Evolutionary conservation across 2,329 filamentous ascomycete species (phyloP).

Genomic region (Clarireedia paspali): DNA sequence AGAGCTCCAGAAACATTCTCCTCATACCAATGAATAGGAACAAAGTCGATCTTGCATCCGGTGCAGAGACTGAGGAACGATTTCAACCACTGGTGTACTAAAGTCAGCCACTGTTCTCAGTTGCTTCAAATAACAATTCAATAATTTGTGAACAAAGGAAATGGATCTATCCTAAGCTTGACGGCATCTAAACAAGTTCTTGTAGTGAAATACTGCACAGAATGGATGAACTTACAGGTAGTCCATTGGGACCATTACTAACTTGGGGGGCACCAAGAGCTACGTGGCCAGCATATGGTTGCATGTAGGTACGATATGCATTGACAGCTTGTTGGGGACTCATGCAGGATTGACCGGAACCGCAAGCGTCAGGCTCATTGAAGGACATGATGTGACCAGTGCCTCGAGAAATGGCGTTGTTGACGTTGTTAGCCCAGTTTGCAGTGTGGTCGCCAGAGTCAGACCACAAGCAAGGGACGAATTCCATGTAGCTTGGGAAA

Average conservation of each 20-base stretch:
- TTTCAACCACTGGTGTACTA: constrained; percentile 30
- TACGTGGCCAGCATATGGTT: constrained; percentile 36
- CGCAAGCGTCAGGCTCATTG: constrained; percentile 60
- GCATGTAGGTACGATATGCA: constrained; percentile 35
- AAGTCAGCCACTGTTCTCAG: too few relatives aligned
- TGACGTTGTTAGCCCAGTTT: background rate
- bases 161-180: too few relatives aligned
- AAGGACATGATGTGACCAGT: constrained; percentile 54
- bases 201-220: too few relatives aligned
- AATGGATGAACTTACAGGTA: constrained; percentile 17
- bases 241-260: constrained; percentile 34
- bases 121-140: too few relatives aligned
- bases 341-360: constrained; percentile 44
- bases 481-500: constrained; percentile 41
- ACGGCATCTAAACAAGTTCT: too few relatives aligned
- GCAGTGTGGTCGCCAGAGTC: constrained; percentile 21
- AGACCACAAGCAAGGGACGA: constrained; percentile 58
- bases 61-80: constrained; percentile 35
- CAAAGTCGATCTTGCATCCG: constrained; percentile 36
- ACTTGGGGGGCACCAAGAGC: constrained; percentile 40
- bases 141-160: too few relatives aligned
- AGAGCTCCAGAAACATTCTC: constrained; percentile 31
- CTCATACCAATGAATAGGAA: constrained; percentile 42
- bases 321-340: constrained; percentile 29
- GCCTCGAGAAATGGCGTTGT: constrained; percentile 31